Evolutionary conservation across 768 basidiomycete species (phyloP), one percentile per base, ranked within the genome.

Genomic region (Podaxis pistillaris): DNA sequence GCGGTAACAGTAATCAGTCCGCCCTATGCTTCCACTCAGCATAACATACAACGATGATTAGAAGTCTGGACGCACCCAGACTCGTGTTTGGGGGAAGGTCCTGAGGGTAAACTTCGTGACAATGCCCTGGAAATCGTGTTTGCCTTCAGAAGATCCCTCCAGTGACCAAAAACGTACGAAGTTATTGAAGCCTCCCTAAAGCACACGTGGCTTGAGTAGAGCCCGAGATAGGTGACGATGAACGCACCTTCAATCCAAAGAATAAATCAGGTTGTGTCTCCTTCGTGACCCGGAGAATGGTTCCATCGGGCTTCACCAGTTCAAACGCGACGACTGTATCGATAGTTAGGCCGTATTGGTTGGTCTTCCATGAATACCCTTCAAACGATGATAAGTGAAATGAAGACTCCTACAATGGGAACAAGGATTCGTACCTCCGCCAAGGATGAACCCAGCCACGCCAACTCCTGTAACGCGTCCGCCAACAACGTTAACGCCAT

Each of bases 321-420:
- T 88, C 84, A 65, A 73, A 86, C 0, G 79, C 78, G n/a, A 73
- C 71, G 37, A 88, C 75, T 1, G 76, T 86, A 63, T 89, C 87
- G n/a, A 81, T 66, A 0, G 83, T 81, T 55, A 90, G 64, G 12
- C 88, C 87, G 63, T 81, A 75, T 60, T 87, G 84, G 63, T 88
- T 87, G 0, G 84, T 83, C 56, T 79, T 73, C 82, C 82, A 89
- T 12, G 88, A 88, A 66, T 86, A 89, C 2, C 88, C 87, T 79
- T 17, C 1, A 26, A 11, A 60, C 15, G 75, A 69, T 78, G 75
- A 17, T 59, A 76, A 75, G 1, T 74, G 74, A 13, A 17, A 13
- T 37, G n/a, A n/a, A 22, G 8, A 46, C 19, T 17, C 24, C 13
- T 1, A 38, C 38, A 8, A 36, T 9, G 9, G 36, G 12, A 24